Base-by-base conservation (phyloP, 1,139 yeast genomes). In the Oligophagozyma castellii region DNA sequence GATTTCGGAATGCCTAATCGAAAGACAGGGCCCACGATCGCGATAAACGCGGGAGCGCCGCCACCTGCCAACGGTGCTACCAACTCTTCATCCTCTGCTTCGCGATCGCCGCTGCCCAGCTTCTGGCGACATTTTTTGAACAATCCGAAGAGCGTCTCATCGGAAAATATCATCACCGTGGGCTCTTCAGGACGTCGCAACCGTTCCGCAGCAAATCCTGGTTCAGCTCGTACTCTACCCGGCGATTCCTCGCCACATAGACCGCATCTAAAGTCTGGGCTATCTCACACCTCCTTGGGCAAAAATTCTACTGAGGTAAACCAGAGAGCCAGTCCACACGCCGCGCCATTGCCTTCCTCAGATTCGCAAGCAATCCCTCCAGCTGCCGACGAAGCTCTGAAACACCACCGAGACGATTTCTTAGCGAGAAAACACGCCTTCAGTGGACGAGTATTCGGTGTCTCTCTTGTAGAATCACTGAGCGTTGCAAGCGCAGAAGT, bases 391-490 rank as follows among this genome's bases (percentile, higher is more conserved):
- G 30, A 23, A 6, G 43, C 41, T 15, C 45, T 36, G 27, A 44
- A 42, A 30, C 29, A 33, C 16, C 45, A 43, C 25, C 36, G 55
- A 34, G 55, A 51, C 29, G 37, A 38, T 26, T 51, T 51, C 29
- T 27, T 51, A 14, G 31, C 43, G 4, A 43, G 39, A 33, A 40
- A 46, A 34, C 49, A 46, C 43, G 58, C 39, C 24, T 55, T 44
- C 43, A 56, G 48, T 2, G 59, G 59, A 21, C 53, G 56, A 28
- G 81, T 89, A 30, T 89, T 89, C 58, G 95, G 95, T n/a, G 86
- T 77, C 2, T 70, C 89, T 1, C 60, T 89, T 18, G 70, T 68
- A 14, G 67, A 68, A 19, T 80, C 94, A 14, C 66, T 86, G 30
- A 58, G 65, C 24, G 69, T 75, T 36, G 94, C 96, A 12, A 45